phyloP scores from a whole-genome alignment of 257 asterid genomes.

The Nicotiana tomentosiformis region DNA sequence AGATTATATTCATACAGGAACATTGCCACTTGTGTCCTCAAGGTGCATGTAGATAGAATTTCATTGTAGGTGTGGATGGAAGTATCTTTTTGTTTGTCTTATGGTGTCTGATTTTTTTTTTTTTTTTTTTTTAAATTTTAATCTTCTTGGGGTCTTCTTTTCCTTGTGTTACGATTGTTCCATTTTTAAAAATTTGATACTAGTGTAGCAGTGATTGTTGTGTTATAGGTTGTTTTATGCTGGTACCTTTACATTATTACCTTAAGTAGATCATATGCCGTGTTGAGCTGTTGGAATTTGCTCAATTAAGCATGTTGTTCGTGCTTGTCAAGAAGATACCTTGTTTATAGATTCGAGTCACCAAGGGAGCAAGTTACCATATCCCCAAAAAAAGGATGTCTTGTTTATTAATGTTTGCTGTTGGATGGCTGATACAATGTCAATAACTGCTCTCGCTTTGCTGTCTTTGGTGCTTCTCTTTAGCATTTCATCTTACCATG shows the following conservation, averaged over 20 bases:
- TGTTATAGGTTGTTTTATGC: background rate
- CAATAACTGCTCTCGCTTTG: background rate
- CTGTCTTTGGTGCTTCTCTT: background rate
- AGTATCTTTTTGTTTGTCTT: background rate
- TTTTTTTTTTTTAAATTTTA: background rate
- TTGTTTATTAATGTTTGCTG: background rate
- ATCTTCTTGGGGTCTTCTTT: background rate
- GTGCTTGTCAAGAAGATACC: background rate
- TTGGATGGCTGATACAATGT: background rate
- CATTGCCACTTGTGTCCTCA: background rate
- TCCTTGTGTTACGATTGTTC: background rate
- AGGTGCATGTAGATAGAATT: background rate
- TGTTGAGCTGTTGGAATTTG: background rate
- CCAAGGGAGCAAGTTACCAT: too few species aligned
- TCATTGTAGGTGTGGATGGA: background rate
- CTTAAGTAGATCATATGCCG: background rate
- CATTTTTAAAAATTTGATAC: background rate
- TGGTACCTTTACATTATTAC: background rate
- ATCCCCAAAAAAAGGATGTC: too few species aligned
- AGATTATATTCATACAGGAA: background rate
- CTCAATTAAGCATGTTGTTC: background rate
- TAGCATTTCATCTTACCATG: slow-evolving; percentile 1
- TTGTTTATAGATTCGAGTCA: background rate
- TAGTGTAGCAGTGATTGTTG: background rate
- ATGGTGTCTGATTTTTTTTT: background rate